Base-by-base conservation (phyloP, 2,329 filamentous ascomycete genomes). In the Dothideomycetes sp. region DNA sequence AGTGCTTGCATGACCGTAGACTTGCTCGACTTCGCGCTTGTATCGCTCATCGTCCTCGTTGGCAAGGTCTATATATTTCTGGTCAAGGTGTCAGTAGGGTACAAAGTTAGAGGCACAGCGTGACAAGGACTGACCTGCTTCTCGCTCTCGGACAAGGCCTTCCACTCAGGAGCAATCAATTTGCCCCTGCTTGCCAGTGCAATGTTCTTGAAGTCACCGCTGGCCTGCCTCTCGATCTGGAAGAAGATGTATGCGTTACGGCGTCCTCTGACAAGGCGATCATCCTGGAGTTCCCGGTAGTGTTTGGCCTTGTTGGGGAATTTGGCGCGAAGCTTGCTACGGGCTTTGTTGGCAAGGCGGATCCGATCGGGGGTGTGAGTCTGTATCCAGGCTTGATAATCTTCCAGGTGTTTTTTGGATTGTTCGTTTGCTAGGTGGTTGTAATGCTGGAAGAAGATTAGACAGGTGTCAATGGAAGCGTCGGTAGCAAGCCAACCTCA, bases 281-380 rank as follows among this genome's bases (percentile, higher is more conserved):
- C 65, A 51, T 83, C 79, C 4, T 59, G 44, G 38, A 81, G 65
- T 27, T 27, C 22, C 7, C 12, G 7, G 22, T 27, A 27, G 7
- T 27, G 7, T 7, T 12, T 7, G 22, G 22, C 22, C 16, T 33
- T 36, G 16, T 36, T 37, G n/a, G 36, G n/a, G 3, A 37, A 45
- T 10, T 36, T 45, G 4, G 45, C 36, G 9, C 54, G 52, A 14
- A 71, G 49, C 4, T 32, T 9, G 1, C 30, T 43, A 29, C 79
- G 73, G 9, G 79, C 79, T 9, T 47, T 51, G 54, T 83, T 83
- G 41, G 79, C 78, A 3, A 63, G 43, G 34, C 61, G 61, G 48
- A 83, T 80, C 51, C 79, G 55, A 4, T 72, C 60, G 8, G 73
- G 68, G 2, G 72, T 73, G 51, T 77, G 58, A 3, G 56, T 59